Conservation (phyloP, 2,329 filamentous ascomycete genomes). For the Colletotrichum sp. region DNA sequence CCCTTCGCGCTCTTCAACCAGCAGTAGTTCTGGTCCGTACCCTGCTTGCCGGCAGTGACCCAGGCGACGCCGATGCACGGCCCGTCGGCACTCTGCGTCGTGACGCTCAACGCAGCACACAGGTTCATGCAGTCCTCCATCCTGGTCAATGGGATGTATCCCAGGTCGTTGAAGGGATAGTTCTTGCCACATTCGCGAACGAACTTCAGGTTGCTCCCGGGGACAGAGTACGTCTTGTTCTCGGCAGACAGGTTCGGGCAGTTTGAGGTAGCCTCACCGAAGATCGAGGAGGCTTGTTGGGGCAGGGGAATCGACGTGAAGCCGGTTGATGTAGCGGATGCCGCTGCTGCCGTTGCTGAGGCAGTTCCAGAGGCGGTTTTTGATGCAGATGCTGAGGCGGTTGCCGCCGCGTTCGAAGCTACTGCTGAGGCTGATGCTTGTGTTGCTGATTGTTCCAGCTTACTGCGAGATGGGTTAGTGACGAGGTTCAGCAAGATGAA, state of each 20-base stretch:
- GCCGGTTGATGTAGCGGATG: background rate
- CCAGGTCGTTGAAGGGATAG: slow-evolving; percentile 23
- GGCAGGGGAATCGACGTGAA: slow-evolving; percentile 11
- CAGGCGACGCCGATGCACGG: slow-evolving; percentile 25
- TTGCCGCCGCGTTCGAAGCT: background rate
- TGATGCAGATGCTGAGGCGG: background rate
- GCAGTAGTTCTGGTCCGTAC: slow-evolving; percentile 22
- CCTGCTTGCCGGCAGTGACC: slow-evolving; percentile 25
- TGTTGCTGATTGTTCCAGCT: background rate
- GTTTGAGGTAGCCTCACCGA: background rate
- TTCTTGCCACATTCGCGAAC: slow-evolving; percentile 23
- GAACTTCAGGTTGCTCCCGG: slow-evolving; percentile 24
- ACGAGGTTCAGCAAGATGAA: background rate
- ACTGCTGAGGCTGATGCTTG: background rate
- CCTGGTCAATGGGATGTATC: slow-evolving; percentile 20
- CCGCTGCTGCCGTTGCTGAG: background rate
- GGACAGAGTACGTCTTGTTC: slow-evolving; percentile 21
- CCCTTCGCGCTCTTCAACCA: slow-evolving; percentile 25
- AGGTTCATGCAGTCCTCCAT: slow-evolving; percentile 28
- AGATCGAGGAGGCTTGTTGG: background rate
- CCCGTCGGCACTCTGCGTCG: slow-evolving; percentile 21
- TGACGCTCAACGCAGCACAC: slow-evolving; percentile 25
- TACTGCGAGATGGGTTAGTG: background rate
- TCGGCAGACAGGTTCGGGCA: background rate
- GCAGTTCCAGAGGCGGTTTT: background rate